Evolutionary conservation across 148 eudicot genomes (phyloP).

Genomic region (Fagopyrum tataricum): DNA sequence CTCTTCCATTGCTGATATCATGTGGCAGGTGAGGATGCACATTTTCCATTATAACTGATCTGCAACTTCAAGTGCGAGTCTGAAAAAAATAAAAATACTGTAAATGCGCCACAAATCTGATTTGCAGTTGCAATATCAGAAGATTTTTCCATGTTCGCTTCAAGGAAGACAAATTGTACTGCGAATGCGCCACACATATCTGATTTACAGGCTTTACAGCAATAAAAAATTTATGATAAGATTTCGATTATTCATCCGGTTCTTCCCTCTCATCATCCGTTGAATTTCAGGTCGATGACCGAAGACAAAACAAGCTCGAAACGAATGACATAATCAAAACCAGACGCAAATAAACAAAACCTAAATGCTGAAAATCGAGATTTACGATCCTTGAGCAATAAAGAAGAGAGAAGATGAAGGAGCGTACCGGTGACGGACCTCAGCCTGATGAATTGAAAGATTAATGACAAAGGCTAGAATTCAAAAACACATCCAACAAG

Average conservation of each 20-base stretch:
- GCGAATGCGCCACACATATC: neutral
- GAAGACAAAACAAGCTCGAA: neutral
- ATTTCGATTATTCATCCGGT: neutral
- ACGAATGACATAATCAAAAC: neutral
- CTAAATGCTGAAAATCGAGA: neutral
- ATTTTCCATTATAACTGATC: neutral
- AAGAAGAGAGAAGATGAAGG: neutral
- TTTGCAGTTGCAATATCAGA: neutral
- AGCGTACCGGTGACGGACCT: constrained; percentile 1
- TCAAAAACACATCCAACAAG: neutral
- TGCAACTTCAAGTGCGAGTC: neutral
- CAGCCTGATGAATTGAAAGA: neutral
- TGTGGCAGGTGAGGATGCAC: neutral
- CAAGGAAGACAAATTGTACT: neutral
- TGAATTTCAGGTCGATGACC: neutral
- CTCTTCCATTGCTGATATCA: neutral
- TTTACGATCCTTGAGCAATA: neutral
- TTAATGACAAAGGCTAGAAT: neutral
- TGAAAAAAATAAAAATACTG: neutral
- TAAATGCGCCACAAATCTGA: neutral
- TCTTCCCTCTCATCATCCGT: neutral
- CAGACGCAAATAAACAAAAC: neutral
- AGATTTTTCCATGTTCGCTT: neutral
- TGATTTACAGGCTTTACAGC: neutral
- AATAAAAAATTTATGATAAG: neutral